Evolutionary conservation across 2,329 filamentous ascomycete genomes (phyloP), one percentile per base, ranked within the genome.

Genomic region (Phyllosticta paracitricarpa): DNA sequence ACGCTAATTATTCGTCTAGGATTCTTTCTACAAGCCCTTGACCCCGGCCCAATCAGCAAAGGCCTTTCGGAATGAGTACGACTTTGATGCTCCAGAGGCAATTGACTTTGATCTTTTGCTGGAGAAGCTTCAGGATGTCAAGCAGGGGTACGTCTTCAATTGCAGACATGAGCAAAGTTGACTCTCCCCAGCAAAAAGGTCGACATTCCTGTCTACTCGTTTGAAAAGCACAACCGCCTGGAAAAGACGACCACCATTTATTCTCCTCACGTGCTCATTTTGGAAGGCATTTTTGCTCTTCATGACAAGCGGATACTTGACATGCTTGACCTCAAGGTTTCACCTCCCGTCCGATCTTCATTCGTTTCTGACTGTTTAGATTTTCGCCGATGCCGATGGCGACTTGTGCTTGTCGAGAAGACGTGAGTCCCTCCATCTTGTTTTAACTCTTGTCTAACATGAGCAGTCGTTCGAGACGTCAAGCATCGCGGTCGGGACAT

Each of bases 11-110:
- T 58, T 30, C 24, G 4, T 62, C 64, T 68, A 96, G 91, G 94
- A 99, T 75, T 97, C 93, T 12, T 99, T 96, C 75, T 99, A 99
- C 78, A 97, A 97, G 76, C 88, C 87, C 19, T 78, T 99, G 67
- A 88, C 84, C 19, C 81, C 86, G 2, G 91, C 92, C 70, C 81
- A 94, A 71, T 93, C 90, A 58, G 84, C 79, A 65, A 82, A 84
- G 68, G 94, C 94, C 0, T 96, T 97, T 75, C 78, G 78, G 63
- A 97, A 96, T 71, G 91, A 97, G 71, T 96, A 89, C 74, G 94
- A 99, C 72, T 97, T 99, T 76, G 94, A 99, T 73, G 87, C 92
- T 8, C 94, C 94, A 14, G 85, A 92, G 75, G 92, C 94, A 5
- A 90, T 97, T 69, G 94, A 99, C 73, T 99, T 99, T 73, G 91